A percentile compares a stretch with the other conserved stretches of the same genome.
These are phyloP conservation scores for Torulaspora delbrueckii DNA, from an alignment of 805 yeast species.

Conservation along the genomic window DNA sequence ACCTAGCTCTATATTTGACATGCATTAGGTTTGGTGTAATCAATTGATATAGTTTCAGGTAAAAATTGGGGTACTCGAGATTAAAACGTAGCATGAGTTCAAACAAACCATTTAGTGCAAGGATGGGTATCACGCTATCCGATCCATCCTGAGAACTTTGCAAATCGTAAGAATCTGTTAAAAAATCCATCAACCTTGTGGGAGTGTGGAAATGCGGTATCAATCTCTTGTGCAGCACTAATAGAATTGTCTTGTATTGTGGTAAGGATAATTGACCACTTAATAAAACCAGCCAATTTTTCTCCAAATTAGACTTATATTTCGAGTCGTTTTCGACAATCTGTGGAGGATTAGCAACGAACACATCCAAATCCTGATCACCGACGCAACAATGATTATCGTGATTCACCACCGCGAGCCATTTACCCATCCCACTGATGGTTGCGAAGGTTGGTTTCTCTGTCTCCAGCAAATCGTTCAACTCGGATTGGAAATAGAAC, in stretches of 20 bases:
- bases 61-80: conserved; percentile 89
- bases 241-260: conserved; percentile 66
- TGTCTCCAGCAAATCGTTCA: conserved; percentile 32
- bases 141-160: conserved; percentile 26
- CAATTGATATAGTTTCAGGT: conserved; percentile 71
- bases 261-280: conserved; percentile 42
- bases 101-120: conserved; percentile 84
- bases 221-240: conserved; percentile 74
- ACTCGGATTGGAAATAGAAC: conserved; percentile 59
- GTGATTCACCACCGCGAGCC: conserved; percentile 38
- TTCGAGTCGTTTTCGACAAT: conserved; percentile 37
- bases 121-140: conserved; percentile 58
- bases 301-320: conserved; percentile 65
- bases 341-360: conserved; percentile 46
- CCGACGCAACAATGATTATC: conserved; percentile 33
- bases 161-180: conserved; percentile 75
- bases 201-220: conserved; percentile 80
- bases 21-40: conserved; percentile 72
- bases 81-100: conserved; percentile 76
- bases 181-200: conserved; percentile 83
- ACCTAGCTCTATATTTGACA: conserved; percentile 77
- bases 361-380: conserved; percentile 37
- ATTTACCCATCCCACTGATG: conserved; percentile 34
- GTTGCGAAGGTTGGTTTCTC: conserved; percentile 14
- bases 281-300: conserved; percentile 57